phyloP scores from a whole-genome alignment of 345 rosid genomes.

The Diplotaxis tenuifolia region DNA sequence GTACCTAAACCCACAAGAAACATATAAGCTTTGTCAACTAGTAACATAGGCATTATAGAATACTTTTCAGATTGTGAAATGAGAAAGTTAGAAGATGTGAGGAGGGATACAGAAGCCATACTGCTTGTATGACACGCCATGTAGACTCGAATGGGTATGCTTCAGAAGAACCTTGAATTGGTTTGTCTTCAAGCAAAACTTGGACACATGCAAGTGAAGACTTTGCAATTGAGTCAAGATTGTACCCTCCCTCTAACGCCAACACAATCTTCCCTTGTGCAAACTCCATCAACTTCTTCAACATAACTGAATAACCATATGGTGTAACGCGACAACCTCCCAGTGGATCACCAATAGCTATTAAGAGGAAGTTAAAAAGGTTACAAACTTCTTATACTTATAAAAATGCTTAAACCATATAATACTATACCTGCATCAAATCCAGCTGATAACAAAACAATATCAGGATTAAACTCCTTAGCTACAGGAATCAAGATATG shows the following conservation, averaged over 20 bases:
- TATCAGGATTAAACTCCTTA: not conserved
- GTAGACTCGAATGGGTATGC: conserved; percentile 87
- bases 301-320: conserved; percentile 73
- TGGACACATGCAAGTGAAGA: conserved; percentile 83
- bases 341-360: conserved; percentile 86
- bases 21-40: not conserved
- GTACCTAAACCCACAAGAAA: conserved; percentile 55
- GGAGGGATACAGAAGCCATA: conserved; percentile 29
- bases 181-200: conserved; percentile 67
- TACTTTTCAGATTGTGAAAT: not conserved
- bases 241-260: conserved; percentile 98
- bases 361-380: conserved; percentile 8
- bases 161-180: conserved; percentile 51
- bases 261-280: conserved; percentile 77
- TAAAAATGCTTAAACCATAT: not conserved
- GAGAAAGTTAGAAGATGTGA: not conserved
- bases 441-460: not conserved
- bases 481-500: not conserved
- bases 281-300: conserved; percentile 74
- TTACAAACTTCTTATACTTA: not conserved
- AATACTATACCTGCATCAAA: not conserved
- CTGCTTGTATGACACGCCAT: conserved; percentile 78
- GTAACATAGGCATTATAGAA: no score
- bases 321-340: conserved; percentile 90
- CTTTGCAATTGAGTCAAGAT: conserved; percentile 77